phyloP scores from a whole-genome alignment of 345 rosid species.

The Cardamine chenopodiifolia region DNA sequence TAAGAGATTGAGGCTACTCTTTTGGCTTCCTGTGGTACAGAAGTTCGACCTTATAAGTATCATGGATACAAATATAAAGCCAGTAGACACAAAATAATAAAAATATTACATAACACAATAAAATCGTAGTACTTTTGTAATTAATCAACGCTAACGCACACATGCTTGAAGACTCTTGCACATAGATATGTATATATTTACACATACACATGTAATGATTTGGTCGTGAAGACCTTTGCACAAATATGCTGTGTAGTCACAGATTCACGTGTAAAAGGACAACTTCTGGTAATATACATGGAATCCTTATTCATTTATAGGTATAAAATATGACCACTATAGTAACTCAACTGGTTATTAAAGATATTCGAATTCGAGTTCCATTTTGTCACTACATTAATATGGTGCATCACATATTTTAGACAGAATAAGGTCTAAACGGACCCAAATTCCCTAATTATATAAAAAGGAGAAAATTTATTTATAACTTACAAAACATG shows the following conservation, averaged over 20 bases:
- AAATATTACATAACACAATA: constrained; percentile 15
- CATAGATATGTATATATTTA: constrained; percentile 7
- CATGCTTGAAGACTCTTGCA: constrained; percentile 20
- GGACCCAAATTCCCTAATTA: not conserved
- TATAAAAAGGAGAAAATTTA: not conserved
- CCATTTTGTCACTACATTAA: not conserved
- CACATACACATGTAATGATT: constrained; percentile 37
- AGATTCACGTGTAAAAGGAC: constrained; percentile 40
- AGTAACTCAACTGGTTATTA: not conserved
- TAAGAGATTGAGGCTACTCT: not conserved
- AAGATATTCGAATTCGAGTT: not conserved
- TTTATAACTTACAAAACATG: not conserved
- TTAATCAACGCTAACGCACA: not conserved
- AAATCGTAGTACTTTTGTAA: constrained; percentile 2
- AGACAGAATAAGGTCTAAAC: not conserved
- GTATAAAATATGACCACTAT: not conserved
- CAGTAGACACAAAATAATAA: not conserved
- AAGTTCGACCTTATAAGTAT: not conserved
- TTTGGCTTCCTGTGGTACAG: not conserved
- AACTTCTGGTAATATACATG: not conserved
- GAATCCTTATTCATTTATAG: not conserved
- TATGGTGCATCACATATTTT: not conserved
- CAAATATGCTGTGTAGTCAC: constrained; percentile 27
- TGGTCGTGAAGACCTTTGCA: constrained; percentile 44
- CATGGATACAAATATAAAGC: constrained; percentile 14